Conservation (phyloP, 1,139 yeast genomes). For the Arxiozyma slooffiae region DNA sequence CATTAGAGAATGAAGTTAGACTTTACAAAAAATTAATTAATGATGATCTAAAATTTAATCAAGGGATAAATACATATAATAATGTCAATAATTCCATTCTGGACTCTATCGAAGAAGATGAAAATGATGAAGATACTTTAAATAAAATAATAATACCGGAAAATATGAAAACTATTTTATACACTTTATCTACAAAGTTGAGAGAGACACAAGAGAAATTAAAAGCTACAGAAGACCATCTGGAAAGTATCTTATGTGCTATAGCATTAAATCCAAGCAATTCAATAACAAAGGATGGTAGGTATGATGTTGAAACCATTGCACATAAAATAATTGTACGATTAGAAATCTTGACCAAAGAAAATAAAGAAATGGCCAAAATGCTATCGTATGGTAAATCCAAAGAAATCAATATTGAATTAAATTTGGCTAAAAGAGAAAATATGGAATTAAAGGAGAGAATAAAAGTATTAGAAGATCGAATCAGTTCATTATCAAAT, state of each 20-base stretch:
- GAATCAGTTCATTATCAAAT: not conserved
- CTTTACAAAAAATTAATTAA: constrained; percentile 22
- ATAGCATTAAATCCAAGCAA: constrained; percentile 39
- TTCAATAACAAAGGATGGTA: constrained; percentile 39
- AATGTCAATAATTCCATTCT: constrained; percentile 7
- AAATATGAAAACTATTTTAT: constrained; percentile 28
- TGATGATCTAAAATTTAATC: not conserved
- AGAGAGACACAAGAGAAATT: constrained; percentile 46
- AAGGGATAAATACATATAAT: not conserved
- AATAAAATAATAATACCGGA: constrained; percentile 12
- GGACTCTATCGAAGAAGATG: not conserved
- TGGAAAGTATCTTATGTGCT: constrained; percentile 57
- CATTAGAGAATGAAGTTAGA: constrained; percentile 32
- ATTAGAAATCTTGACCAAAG: constrained; percentile 51
- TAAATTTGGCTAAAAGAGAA: constrained; percentile 49
- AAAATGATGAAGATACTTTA: not conserved
- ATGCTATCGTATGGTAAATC: constrained; percentile 65
- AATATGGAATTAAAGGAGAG: constrained; percentile 37
- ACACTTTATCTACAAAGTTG: constrained; percentile 33
- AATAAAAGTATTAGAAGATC: constrained; percentile 16
- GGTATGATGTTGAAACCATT: constrained; percentile 65
- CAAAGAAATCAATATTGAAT: constrained; percentile 59
- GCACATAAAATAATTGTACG: constrained; percentile 67
- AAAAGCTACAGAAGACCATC: constrained; percentile 47
- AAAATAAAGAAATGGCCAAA: constrained; percentile 60